Base-by-base conservation (phyloP, 1,284 basidiomycete genomes). In the Acaromyces ingoldii region DNA sequence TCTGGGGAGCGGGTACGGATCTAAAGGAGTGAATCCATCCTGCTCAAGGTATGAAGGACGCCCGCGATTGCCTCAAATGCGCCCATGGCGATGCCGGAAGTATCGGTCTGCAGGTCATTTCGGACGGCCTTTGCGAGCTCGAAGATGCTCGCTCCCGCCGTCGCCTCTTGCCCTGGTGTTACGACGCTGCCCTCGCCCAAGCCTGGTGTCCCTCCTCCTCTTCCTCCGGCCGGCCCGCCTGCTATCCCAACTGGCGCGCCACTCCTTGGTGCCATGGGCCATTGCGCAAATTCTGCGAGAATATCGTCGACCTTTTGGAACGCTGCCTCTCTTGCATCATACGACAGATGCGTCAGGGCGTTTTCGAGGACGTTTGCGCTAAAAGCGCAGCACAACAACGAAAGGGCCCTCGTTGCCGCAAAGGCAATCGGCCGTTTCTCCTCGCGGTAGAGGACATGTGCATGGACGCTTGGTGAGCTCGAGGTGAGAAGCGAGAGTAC, bases 351-450 rank as follows among this genome's bases (percentile, higher is more conserved):
- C 24, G 62, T 60, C 15, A 75, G 57, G 3, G 67, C 67, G 31
- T 75, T 74, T 34, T 75, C 72, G 9, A 75, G 56, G 11, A 75
- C 73, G 29, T 75, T 67, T 22, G 67, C 73, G 2, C 62, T 53
- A 28, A 67, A 71, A 5, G 64, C 62, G 30, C 60, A 62, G 48
- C 67, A 71, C 17, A 75, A 52, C n/a, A 75, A 54, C 37, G 63
- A 71, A 7, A 75, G 47, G 0, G 70, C 52, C 15, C 72, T 54
- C 6, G 69, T 74, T 13, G 65, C 65, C 6, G 68, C 57, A 9
- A 67, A 42, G 11, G 60, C 53, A 1, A 73, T 61, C 4, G 19
- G 4, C 3, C 19, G 31, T n/a, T 52, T 43, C n/a, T 67, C 67
- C 22, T 70, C 70, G 21, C 61, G 63, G 53, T 73, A 73, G 25